Evolutionary conservation across 208 protist genomes (phyloP).

Genomic region (Acanthamoeba castellanii): DNA sequence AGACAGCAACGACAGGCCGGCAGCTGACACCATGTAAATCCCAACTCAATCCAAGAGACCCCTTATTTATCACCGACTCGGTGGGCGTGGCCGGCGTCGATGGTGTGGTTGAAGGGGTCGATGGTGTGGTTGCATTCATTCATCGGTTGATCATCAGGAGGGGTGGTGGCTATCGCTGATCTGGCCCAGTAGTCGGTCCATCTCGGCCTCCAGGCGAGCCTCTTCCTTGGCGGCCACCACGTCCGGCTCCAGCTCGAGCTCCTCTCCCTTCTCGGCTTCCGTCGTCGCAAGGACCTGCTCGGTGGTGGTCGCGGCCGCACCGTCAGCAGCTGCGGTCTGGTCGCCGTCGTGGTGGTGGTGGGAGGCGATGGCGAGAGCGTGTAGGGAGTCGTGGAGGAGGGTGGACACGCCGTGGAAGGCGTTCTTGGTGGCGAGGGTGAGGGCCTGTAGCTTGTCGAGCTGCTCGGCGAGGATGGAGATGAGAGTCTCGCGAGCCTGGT

Average conservation of each 20-base stretch:
- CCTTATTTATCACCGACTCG: neutral
- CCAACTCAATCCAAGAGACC: neutral
- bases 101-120: neutral
- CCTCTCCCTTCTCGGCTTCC: neutral
- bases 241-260: neutral
- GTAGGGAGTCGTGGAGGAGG: conserved; percentile 67
- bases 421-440: conserved; percentile 8
- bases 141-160: too few species aligned
- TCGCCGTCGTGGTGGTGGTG: neutral
- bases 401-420: conserved; percentile 50
- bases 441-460: conserved; percentile 76
- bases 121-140: neutral
- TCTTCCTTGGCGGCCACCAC: neutral
- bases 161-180: neutral
- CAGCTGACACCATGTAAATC: too few species aligned
- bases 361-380: conserved; percentile 34
- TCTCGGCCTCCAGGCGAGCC: neutral
- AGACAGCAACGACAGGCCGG: neutral
- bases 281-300: neutral
- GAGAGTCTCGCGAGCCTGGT: conserved; percentile 83
- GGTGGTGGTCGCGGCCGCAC: neutral
- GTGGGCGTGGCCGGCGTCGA: too few species aligned
- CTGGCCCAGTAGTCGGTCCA: neutral
- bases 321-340: neutral
- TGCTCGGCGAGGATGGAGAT: conserved; percentile 82